Evolutionary conservation across 2,329 filamentous ascomycete species (phyloP).

Genomic region (Aspergillus sclerotialis): DNA sequence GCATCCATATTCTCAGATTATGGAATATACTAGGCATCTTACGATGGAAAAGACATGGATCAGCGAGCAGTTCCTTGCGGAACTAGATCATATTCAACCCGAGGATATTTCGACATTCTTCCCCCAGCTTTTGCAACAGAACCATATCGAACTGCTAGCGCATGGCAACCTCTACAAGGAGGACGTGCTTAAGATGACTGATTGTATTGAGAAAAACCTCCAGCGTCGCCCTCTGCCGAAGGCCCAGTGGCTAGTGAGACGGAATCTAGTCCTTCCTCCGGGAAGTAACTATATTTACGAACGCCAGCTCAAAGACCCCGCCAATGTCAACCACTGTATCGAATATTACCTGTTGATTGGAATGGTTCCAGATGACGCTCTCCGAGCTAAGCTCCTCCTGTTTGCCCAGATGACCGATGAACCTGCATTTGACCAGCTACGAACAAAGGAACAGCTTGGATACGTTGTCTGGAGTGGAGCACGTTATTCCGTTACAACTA

Average conservation of each 20-base stretch:
- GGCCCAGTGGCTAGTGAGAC: constrained; percentile 70
- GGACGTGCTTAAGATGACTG: constrained; percentile 77
- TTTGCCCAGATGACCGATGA: constrained; percentile 88
- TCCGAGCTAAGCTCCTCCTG: constrained; percentile 71
- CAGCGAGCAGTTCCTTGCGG: constrained; percentile 70
- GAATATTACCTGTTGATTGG: constrained; percentile 71
- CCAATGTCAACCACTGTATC: constrained; percentile 82
- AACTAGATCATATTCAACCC: constrained; percentile 66
- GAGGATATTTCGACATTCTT: constrained; percentile 71
- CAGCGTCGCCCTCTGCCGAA: constrained; percentile 66
- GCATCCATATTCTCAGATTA: constrained; percentile 83
- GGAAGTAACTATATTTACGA: constrained; percentile 81
- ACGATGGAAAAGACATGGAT: constrained; percentile 69
- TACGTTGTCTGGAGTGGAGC: constrained; percentile 90
- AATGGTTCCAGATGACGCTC: constrained; percentile 57
- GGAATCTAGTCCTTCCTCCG: constrained; percentile 69
- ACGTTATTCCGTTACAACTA: constrained; percentile 64
- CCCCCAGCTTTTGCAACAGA: constrained; percentile 70
- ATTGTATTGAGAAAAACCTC: constrained; percentile 71
- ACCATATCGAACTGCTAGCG: constrained; percentile 79
- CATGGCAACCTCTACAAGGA: constrained; percentile 94
- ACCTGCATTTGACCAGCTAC: constrained; percentile 86
- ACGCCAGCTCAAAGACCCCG: constrained; percentile 72
- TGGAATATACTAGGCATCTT: constrained; percentile 74
- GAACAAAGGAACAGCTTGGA: constrained; percentile 94